Base-by-base conservation (phyloP, 2,329 filamentous ascomycete species). In the Diaporthe eres region DNA sequence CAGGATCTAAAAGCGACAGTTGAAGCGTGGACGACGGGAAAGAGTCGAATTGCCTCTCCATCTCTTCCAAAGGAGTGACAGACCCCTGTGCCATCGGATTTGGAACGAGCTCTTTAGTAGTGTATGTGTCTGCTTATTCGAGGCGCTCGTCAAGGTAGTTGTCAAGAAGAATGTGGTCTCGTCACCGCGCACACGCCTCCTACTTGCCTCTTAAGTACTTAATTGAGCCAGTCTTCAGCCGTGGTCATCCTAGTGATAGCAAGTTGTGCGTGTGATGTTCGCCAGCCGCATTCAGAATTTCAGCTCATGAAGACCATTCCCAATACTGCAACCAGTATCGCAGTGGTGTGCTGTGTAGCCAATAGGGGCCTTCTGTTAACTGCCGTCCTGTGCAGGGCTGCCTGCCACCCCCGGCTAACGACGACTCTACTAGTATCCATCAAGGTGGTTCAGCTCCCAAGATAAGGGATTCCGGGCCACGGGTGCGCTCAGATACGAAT, bases 281-380 rank as follows among this genome's bases (percentile, higher is more conserved):
- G 39, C 39, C 60, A 63, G 60, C 60, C 60, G 60, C 60, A 47
- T 31, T 63, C 17, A 47, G 1, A 12, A 15, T 10, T 47, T 49
- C 42, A 65, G 61, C 61, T 49, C 61, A 22, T 34, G 61, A 39
- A 65, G 13, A 13, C 61, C 25, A 65, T 47, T 22, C 39, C 61
- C 25, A 49, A 31, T 47, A 49, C 10, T 19, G 61, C 42, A 19
- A 31, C 31, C 7, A 42, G 25, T 19, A 47, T 22, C 17, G 17
- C 13, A 19, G 28, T 49, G 25, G 34, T 44, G 61, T 65, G 25
- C n/a, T 47, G 17, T 13, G n/a, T 65, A 34, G 42, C 61, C 42
- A 65, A 65, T 65, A 42, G n/a, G 25, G 61, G 28, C 28, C 10
- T 34, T n/a, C 42, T 67, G 28, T 13, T 19, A 37, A 67, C 42